These are phyloP conservation scores for Ophiostoma ips DNA, from an alignment of 2,329 filamentous ascomycete species.

Conservation along the genomic window DNA sequence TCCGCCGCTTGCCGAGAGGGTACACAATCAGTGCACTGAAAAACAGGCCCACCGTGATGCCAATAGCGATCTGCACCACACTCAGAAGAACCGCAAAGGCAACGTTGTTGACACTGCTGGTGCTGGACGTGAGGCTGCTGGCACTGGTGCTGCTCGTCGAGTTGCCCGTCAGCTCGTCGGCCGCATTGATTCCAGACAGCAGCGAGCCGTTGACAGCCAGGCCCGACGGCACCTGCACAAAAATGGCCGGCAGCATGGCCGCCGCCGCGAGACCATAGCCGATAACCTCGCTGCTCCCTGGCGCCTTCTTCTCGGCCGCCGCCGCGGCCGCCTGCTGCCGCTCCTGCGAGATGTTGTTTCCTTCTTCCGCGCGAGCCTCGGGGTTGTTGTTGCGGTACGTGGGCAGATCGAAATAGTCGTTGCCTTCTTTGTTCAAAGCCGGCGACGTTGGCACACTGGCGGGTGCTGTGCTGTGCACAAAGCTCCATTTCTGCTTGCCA, in stretches of 20 bases:
- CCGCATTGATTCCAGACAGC: slow-evolving; percentile 41
- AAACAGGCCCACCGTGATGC: slow-evolving; percentile 47
- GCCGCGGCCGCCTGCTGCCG: slow-evolving; percentile 10
- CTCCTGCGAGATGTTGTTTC: background rate
- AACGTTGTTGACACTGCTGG: slow-evolving; percentile 25
- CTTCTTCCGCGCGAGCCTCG: slow-evolving; percentile 7
- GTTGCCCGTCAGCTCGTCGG: slow-evolving; percentile 38
- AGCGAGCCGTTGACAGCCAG: slow-evolving; percentile 47
- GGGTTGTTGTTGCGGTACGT: slow-evolving; percentile 4
- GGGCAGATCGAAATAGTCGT: slow-evolving; percentile 7
- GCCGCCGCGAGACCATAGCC: slow-evolving; percentile 72
- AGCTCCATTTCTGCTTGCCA: background rate
- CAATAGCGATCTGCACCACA: slow-evolving; percentile 47
- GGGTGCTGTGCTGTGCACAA: background rate
- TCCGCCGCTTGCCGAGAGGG: slow-evolving; percentile 42
- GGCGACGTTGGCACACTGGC: background rate
- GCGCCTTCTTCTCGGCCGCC: slow-evolving; percentile 12
- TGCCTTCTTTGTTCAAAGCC: background rate
- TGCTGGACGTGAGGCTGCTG: background rate
- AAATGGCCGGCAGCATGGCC: slow-evolving; percentile 76
- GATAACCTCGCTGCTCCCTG: slow-evolving; percentile 26
- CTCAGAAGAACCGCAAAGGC: slow-evolving; percentile 41
- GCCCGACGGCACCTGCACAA: slow-evolving; percentile 52
- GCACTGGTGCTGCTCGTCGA: slow-evolving; percentile 20
- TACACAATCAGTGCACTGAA: slow-evolving; percentile 42